These are phyloP conservation scores for Cucurbita argyrosperma DNA, from an alignment of 306 rosid genomes.

Conservation along the genomic window DNA sequence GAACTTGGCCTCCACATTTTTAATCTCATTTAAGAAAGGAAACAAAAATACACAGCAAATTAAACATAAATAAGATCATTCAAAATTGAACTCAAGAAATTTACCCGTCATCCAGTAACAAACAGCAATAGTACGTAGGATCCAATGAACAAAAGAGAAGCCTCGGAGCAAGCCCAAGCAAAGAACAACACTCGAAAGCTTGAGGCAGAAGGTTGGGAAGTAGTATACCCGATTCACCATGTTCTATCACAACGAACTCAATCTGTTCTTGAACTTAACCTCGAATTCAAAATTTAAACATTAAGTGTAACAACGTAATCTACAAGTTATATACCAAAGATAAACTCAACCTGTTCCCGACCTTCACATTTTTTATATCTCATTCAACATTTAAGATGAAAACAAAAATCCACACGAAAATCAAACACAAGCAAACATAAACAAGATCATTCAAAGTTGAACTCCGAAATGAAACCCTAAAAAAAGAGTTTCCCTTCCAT, in stretches of 20 bases:
- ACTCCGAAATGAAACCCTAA: not conserved
- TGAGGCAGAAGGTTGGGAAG: too few relatives aligned
- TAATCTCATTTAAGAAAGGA: not conserved
- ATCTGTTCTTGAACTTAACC: too few relatives aligned
- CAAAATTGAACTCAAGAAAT: too few relatives aligned
- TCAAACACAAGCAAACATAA: not conserved
- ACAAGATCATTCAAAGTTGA: not conserved
- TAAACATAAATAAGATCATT: not conserved
- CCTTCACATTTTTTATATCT: not conserved
- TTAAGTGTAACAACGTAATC: too few relatives aligned
- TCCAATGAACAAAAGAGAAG: too few relatives aligned
- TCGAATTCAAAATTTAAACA: too few relatives aligned
- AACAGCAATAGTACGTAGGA: too few relatives aligned
- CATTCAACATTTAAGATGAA: not conserved
- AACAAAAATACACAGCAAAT: not conserved
- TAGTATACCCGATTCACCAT: too few relatives aligned
- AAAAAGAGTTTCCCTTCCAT: not conserved
- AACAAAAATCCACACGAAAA: not conserved
- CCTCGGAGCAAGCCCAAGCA: too few relatives aligned
- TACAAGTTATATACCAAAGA: not conserved
- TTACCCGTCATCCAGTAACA: too few relatives aligned
- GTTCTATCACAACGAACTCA: too few relatives aligned
- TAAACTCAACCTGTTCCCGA: not conserved
- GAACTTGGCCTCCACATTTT: not conserved
- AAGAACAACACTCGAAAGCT: too few relatives aligned